Evolutionary conservation across 2,329 filamentous ascomycete species (phyloP), one percentile per base, ranked within the genome.

Genomic region (Epichloe sp.): DNA sequence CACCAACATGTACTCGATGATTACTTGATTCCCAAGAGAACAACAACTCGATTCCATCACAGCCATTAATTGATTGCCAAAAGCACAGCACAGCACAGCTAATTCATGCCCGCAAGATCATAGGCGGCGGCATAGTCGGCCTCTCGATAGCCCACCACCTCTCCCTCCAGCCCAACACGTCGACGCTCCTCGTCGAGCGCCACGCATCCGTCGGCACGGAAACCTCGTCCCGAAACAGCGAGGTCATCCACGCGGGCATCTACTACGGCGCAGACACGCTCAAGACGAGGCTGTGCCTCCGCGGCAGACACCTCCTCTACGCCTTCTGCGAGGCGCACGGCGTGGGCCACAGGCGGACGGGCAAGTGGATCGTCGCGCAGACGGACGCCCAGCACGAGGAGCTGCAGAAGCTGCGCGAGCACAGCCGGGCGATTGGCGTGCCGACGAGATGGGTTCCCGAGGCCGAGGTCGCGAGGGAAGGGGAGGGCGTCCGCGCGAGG

Each of bases 321-420:
- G 75, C 73, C 4, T 79, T 95, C 42, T 96, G 91, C 71, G 68
- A 71, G 5, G 70, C 70, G 52, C 72, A 86, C 60, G 67, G 68
- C 52, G 85, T 98, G 48, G 80, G 80, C 0, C 78, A 93, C 68
- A 75, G 75, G 50, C 84, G 84, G 63, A 86, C 82, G 23, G 89
- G 89, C 53, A 97, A 96, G 72, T 96, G 91, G 90, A 86, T 97
- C 60, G 86, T 97, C 1, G 91, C 91, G 1, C 93, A 97, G 71
- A 85, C 82, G 49, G 74, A 75, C 1, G 70, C 69, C 45, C 87
- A 97, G 71, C 76, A 79, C 63, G 75, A 71, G n/a, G 80, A 79
- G 44, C 78, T 78, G 2, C 68, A 82, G 57, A 65, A 62, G 19
- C 66, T 85, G 19, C 68, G 77, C 55, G 62, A 62, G 10, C 69